A percentile compares a stretch with the other conserved stretches of the same genome.
These are phyloP conservation scores for Aspergillus cejpii DNA, from an alignment of 2,329 filamentous ascomycete species.

Conservation along the genomic window DNA sequence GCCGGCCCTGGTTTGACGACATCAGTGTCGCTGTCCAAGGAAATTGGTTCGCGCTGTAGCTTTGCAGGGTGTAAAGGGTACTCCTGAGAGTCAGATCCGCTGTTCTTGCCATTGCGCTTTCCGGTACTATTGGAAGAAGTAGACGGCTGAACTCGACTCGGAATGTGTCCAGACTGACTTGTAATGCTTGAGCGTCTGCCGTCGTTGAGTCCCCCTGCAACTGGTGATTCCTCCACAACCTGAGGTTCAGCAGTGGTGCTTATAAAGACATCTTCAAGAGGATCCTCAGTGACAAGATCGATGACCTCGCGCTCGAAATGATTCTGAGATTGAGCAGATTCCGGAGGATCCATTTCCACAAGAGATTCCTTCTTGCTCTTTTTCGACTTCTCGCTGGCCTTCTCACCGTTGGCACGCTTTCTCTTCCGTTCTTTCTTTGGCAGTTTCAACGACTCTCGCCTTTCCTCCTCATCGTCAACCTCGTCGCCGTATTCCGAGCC, in stretches of 20 bases:
- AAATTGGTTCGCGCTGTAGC: neutral
- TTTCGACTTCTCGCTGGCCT: slow-evolving; percentile 1
- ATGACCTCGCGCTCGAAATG: neutral
- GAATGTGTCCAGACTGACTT: neutral
- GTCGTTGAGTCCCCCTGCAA: neutral
- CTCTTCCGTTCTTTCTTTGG: slow-evolving; percentile 5
- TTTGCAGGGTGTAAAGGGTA: neutral
- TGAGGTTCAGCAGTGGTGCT: neutral
- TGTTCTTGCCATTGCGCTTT: neutral
- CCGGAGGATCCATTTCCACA: neutral
- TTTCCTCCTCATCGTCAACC: slow-evolving; percentile 7
- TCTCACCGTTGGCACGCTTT: slow-evolving; percentile 2
- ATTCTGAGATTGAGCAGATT: neutral
- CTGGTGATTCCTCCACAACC: neutral
- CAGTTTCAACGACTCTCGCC: slow-evolving; percentile 2
- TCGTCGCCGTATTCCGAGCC: slow-evolving; percentile 15
- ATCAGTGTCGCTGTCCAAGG: neutral
- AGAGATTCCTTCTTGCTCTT: slow-evolving; percentile 1
- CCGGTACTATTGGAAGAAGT: neutral
- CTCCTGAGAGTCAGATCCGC: neutral
- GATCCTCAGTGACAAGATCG: neutral
- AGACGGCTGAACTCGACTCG: neutral
- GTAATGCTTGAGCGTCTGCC: neutral
- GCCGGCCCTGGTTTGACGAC: neutral
- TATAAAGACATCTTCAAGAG: neutral